A percentile compares a stretch with the other conserved stretches of the same genome.
Conservation (phyloP, 495 filamentous ascomycete genomes). For the Neurospora pannonica region DNA sequence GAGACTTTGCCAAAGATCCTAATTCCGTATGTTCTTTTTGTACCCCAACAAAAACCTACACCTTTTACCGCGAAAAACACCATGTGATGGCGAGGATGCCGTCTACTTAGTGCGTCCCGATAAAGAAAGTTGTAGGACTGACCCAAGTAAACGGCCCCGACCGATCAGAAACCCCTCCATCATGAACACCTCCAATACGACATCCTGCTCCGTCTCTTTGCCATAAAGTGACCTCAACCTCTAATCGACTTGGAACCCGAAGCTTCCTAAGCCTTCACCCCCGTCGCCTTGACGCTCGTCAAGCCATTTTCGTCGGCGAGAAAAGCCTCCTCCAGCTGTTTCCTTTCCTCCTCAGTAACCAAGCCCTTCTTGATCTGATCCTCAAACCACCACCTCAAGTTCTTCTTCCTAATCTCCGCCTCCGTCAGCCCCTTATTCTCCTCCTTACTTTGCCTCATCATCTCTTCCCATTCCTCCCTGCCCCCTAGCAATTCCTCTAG, state of each 20-base stretch:
- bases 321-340: not conserved
- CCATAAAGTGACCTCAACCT: not conserved
- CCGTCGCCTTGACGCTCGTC: not conserved
- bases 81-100: not conserved
- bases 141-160: not conserved
- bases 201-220: not conserved
- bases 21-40: not conserved
- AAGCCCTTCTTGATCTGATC: not conserved
- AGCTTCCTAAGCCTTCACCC: not conserved
- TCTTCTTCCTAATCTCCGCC: conserved; percentile 6
- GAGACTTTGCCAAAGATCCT: not conserved
- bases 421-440: conserved; percentile 4
- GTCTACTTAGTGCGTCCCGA: not conserved
- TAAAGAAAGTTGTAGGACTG: not conserved
- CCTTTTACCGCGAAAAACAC: not conserved
- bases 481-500: conserved; percentile 8
- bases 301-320: not conserved
- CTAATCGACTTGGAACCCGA: not conserved
- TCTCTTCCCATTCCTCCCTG: conserved; percentile 6
- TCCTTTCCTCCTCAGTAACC: not conserved
- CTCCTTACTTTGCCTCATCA: conserved; percentile 7
- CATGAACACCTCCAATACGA: not conserved
- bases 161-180: not conserved
- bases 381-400: conserved; percentile 12
- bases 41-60: not conserved